A percentile compares a stretch with the other conserved stretches of the same genome.
These are phyloP conservation scores for Mortierella hygrophila DNA, from an alignment of 192 early-diverging fungal genomes.

Conservation along the genomic window DNA sequence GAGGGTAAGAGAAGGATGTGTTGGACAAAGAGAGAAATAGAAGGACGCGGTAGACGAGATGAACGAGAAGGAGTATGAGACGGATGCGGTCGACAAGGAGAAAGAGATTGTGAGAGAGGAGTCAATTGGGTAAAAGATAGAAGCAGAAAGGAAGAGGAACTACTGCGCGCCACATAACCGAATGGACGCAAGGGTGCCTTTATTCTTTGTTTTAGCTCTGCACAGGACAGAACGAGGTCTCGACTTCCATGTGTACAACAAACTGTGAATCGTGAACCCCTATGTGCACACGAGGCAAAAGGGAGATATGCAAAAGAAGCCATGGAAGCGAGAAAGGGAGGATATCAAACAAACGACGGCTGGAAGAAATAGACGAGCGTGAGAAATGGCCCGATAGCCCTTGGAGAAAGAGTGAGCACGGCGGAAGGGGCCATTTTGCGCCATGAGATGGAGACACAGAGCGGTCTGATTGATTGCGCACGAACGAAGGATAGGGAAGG, in stretches of 20 bases:
- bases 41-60: too few relatives aligned
- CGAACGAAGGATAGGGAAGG: background rate
- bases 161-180: background rate
- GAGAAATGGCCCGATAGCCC: constrained; percentile 3
- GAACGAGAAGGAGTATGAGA: background rate
- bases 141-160: background rate
- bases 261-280: background rate
- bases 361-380: constrained; percentile 7
- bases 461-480: background rate
- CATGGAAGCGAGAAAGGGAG: background rate
- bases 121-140: background rate
- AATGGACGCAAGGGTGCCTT: constrained; percentile 1
- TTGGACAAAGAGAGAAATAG: too few relatives aligned
- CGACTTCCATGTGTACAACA: background rate
- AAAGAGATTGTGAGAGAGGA: background rate
- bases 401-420: background rate
- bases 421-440: background rate
- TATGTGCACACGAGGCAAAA: constrained; percentile 3
- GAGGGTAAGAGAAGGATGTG: too few relatives aligned
- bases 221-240: background rate
- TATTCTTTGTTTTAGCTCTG: background rate
- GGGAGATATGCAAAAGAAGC: background rate
- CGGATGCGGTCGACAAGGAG: background rate
- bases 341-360: background rate
- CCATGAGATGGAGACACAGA: constrained; percentile 4